Evolutionary conservation across 495 filamentous ascomycete species (phyloP).

Genomic region (Talaromyces ruber): DNA sequence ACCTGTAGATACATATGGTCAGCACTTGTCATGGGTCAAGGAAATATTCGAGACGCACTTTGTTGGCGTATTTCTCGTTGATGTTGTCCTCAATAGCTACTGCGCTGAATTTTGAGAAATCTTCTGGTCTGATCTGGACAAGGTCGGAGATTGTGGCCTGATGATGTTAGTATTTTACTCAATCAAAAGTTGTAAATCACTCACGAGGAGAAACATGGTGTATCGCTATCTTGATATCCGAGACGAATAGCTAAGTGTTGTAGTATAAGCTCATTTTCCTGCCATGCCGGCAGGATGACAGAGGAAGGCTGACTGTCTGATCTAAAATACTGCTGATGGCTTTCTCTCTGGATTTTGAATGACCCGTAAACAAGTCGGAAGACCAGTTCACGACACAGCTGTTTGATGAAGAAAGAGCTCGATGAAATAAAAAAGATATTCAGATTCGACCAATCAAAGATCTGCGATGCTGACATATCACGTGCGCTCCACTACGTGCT

Average conservation of each 20-base stretch:
- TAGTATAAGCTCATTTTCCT: neutral
- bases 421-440: neutral
- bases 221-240: neutral
- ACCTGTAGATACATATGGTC: slow-evolving; percentile 25
- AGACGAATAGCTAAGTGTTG: neutral
- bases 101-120: slow-evolving; percentile 70
- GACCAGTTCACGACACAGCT: neutral
- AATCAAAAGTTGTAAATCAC: slow-evolving; percentile 8
- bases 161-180: neutral
- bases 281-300: neutral
- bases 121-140: slow-evolving; percentile 78
- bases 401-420: neutral
- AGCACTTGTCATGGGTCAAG: neutral
- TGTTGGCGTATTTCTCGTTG: slow-evolving; percentile 93
- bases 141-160: slow-evolving; percentile 76
- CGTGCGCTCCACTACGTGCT: neutral
- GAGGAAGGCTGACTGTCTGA: neutral
- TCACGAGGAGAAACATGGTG: slow-evolving; percentile 52
- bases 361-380: neutral
- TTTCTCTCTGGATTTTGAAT: neutral
- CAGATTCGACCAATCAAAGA: neutral
- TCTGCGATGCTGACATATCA: neutral
- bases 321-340: neutral
- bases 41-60: slow-evolving; percentile 37
- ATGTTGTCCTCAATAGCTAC: slow-evolving; percentile 87